Percentiles rank a stretch among this genome's conserved stretches.
Evolutionary conservation across 2,329 filamentous ascomycete genomes (phyloP).

Genomic region (Alternaria rosae): DNA sequence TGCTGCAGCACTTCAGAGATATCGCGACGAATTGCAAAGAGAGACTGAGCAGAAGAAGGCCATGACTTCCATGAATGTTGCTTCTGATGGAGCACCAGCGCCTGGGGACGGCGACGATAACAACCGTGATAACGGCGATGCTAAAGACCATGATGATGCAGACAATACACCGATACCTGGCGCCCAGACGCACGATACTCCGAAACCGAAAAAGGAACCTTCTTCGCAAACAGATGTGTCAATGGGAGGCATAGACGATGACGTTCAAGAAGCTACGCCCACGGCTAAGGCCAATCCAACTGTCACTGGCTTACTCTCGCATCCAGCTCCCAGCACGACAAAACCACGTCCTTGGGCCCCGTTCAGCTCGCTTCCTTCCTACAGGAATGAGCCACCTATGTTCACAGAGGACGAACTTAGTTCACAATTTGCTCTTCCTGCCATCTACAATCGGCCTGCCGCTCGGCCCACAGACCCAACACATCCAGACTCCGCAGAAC

Average conservation of each 20-base stretch:
- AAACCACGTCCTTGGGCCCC: neutral
- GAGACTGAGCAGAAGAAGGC: neutral
- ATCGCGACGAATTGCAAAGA: neutral
- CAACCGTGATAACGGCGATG: neutral
- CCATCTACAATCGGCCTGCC: neutral
- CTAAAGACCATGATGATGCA: too few relatives aligned
- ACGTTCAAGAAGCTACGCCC: neutral
- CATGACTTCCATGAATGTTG: neutral
- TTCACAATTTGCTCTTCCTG: neutral
- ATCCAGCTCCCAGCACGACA: neutral
- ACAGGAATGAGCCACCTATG: neutral
- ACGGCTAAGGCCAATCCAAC: rapidly evolving
- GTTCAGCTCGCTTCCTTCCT: neutral
- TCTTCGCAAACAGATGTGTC: neutral
- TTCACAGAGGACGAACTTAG: neutral
- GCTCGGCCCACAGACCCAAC: neutral
- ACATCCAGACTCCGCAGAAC: neutral
- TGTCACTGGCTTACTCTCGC: neutral
- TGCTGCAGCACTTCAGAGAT: neutral
- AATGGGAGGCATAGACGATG: neutral
- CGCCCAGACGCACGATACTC: neutral
- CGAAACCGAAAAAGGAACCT: neutral
- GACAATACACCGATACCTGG: neutral
- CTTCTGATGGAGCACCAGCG: neutral
- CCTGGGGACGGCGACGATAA: neutral